Evolutionary conservation across 176 grass and related monocot genomes (phyloP), one percentile per base, ranked within the genome.

Genomic region (Stipa capillata): DNA sequence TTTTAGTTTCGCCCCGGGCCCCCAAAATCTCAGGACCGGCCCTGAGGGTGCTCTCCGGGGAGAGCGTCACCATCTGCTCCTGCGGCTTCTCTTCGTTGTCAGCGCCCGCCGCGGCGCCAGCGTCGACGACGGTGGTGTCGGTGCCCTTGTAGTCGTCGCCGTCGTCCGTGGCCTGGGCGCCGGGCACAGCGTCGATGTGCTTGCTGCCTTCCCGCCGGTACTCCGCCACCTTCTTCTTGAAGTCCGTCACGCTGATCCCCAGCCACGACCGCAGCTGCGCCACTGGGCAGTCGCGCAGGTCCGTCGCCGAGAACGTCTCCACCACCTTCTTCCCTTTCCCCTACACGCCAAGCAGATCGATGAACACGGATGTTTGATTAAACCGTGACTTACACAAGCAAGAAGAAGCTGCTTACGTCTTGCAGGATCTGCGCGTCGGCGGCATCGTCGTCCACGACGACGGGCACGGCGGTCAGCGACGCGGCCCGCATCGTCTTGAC

Each of bases 221-320:
- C 42, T 48, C 53, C 0, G 48, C 12, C 56, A 92, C 79, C 60
- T 78, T 86, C 70, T 82, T 72, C 87, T 97, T 97, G 87, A 97
- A 97, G 65, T 97, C 85, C 27, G 39, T 41, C 72, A 94, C 84
- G 52, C 72, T 86, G 55, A 76, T 43, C 11, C 69, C 73, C 36
- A 94, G 79, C 89, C 86, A 94, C 29, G 72, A 67, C 47, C 73
- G 85, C 85, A 94, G 70, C 78, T 82, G 60, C 60, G 53, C 43
- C 55, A 92, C 82, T 1, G 85, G 89, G 66, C 87, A 97, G 54
- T 86, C 87, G 3, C 87, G 82, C 21, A 97, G 67, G 66, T 94
- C 91, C 53, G 91, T 88, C 24, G 87, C 82, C 27, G 94, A 97
- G 71, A 97, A 92, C 76, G 94, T 97, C 72, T 90, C 89, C 6